Evolutionary conservation across 768 basidiomycete genomes (phyloP).

Genomic region (Omphalotus guepiniiformis): DNA sequence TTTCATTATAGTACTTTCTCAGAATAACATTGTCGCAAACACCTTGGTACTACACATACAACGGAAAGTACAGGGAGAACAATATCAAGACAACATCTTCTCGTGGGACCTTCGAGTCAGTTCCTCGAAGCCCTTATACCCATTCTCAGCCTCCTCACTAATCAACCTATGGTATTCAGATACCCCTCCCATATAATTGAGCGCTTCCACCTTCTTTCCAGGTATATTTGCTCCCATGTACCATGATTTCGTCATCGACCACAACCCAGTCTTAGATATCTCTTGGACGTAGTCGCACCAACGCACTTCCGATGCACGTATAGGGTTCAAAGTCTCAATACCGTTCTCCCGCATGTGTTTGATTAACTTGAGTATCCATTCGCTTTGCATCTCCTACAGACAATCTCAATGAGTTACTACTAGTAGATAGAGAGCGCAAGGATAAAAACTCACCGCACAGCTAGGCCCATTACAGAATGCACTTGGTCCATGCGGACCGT

Average conservation of each 20-base stretch:
- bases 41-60: too few species aligned
- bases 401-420: background rate
- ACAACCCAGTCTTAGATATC: background rate
- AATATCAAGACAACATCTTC: too few species aligned
- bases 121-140: slow-evolving; percentile 15
- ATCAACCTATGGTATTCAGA: slow-evolving; percentile 7
- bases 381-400: slow-evolving; percentile 15
- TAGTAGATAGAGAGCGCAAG: background rate
- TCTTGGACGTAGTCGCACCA: slow-evolving; percentile 9
- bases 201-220: slow-evolving; percentile 10
- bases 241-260: slow-evolving; percentile 10
- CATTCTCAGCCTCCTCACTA: slow-evolving; percentile 9
- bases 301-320: slow-evolving; percentile 10
- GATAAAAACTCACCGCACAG: slow-evolving; percentile 9
- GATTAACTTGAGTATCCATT: slow-evolving; percentile 14
- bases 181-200: slow-evolving; percentile 12
- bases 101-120: too few species aligned
- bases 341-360: slow-evolving; percentile 10
- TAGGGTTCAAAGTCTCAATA: slow-evolving; percentile 13
- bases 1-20: too few species aligned
- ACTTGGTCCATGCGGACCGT: slow-evolving; percentile 15
- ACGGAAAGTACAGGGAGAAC: too few species aligned
- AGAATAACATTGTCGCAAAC: too few species aligned
- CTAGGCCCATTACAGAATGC: slow-evolving; percentile 13
- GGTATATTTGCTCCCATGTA: slow-evolving; percentile 14